Base-by-base conservation (phyloP, 177 flowering plant species). In the Vitis hybrid region DNA sequence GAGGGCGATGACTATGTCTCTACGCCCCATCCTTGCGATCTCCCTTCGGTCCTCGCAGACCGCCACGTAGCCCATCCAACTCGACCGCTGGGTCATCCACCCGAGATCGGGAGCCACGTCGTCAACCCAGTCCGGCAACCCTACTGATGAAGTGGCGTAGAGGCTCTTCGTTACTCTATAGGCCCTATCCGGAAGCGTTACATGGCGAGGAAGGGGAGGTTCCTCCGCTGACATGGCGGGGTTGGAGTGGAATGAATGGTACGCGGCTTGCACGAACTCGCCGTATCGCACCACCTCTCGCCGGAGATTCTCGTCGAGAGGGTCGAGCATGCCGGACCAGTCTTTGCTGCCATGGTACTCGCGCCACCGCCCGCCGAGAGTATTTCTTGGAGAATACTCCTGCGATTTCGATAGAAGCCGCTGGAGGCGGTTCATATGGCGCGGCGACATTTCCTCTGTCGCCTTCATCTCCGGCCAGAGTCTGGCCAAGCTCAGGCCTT, bases 31-130 rank as follows among this genome's bases (percentile, higher is more conserved):
- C 75, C 98, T 78, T 52, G 72, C 81, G 75, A 91, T 93, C 78
- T 93, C 98, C 56, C 83, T 67, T 60, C 48, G 52, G 69, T 85
- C 89, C 10, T 93, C 93, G 67, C 97, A 91, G 1, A 93, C 98
- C 1, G 98, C 97, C 2, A 93, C 96, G 72, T 84, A 91, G 39
- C 98, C 98, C 26, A 91, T 71, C 90, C 93, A 86, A 70, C 98
- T 91, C 6, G 94, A 82, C 70, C 91, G 75, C 68, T 91, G 97
- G 48, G 98, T 91, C 94, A 93, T 87, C 98, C 98, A 93, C 7
- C 87, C 87, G 45, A 89, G 81, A 63, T 86, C 90, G 39, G 97
- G 93, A 0, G 90, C 97, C 74, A 86, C 78, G 16, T 88, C 82
- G 50, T 93, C 93, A 3, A 91, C 86, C 97, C 96, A 93, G 4